A percentile compares a stretch with the other conserved stretches of the same genome.
Conservation (phyloP, 2,329 filamentous ascomycete species). For the Botrytis sinoallii region DNA sequence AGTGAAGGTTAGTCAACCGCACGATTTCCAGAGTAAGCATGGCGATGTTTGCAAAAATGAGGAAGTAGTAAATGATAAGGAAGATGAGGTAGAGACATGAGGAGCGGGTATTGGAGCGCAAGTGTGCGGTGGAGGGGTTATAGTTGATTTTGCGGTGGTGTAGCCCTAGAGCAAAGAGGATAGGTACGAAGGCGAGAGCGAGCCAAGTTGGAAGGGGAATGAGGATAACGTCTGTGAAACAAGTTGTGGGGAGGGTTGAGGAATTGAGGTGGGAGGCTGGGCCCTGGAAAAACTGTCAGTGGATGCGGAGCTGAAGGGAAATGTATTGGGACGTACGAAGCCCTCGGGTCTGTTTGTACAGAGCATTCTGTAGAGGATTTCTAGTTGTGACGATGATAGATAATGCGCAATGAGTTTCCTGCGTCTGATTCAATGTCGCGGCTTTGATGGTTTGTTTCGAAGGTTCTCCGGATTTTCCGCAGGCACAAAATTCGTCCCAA, state of each 20-base stretch:
- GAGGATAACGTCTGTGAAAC: slow-evolving; percentile 39
- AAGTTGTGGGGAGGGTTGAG: slow-evolving; percentile 38
- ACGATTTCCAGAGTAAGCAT: slow-evolving; percentile 39
- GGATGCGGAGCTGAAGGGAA: background rate
- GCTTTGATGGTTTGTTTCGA: background rate
- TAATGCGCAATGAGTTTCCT: background rate
- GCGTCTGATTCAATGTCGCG: background rate
- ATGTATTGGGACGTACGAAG: slow-evolving; percentile 33
- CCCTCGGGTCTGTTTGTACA: slow-evolving; percentile 38
- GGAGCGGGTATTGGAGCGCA: slow-evolving; percentile 19
- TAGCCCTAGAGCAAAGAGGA: slow-evolving; percentile 28
- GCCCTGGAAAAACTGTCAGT: slow-evolving; percentile 29
- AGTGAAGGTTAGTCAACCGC: slow-evolving; percentile 34
- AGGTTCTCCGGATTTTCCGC: background rate
- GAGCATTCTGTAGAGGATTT: slow-evolving; percentile 18
- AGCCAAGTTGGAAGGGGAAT: slow-evolving; percentile 39
- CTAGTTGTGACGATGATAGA: background rate
- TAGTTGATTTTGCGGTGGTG: slow-evolving; percentile 27
- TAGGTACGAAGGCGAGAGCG: slow-evolving; percentile 33
- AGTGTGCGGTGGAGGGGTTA: slow-evolving; percentile 29
- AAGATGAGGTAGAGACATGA: slow-evolving; percentile 24
- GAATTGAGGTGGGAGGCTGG: slow-evolving; percentile 37
- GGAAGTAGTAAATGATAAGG: slow-evolving; percentile 34
- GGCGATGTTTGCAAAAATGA: slow-evolving; percentile 36
- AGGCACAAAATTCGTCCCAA: background rate